These are phyloP conservation scores for Russula olivacea DNA, from an alignment of 768 basidiomycete genomes.

Conservation along the genomic window DNA sequence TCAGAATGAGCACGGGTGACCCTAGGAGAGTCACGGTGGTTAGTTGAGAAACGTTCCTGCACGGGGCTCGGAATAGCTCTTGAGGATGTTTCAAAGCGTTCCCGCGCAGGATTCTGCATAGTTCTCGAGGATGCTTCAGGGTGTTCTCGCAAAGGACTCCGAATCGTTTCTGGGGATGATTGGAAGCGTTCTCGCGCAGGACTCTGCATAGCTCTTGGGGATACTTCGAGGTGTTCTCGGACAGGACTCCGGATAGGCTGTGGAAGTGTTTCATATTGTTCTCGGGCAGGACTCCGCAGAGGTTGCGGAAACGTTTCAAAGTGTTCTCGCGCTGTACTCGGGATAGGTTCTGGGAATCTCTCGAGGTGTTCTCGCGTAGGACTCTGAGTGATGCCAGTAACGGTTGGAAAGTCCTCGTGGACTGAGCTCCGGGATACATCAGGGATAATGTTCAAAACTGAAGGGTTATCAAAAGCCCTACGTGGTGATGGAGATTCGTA, in stretches of 20 bases:
- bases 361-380: not conserved
- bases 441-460: not conserved
- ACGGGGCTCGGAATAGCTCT: too few species aligned
- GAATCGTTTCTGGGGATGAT: too few species aligned
- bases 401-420: not conserved
- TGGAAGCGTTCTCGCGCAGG: too few species aligned
- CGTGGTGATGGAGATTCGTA: slow-evolving; percentile 10
- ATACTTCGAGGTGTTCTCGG: not conserved
- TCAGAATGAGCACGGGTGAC: not conserved
- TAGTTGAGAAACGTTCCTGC: not conserved
- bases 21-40: not conserved
- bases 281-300: not conserved
- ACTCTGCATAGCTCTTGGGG: too few species aligned
- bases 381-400: not conserved
- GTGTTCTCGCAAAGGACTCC: too few species aligned
- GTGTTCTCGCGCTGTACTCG: not conserved
- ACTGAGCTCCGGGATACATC: slow-evolving; percentile 3
- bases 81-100: too few species aligned
- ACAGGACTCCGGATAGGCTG: not conserved
- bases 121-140: too few species aligned
- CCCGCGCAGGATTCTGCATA: not conserved
- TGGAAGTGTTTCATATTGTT: too few species aligned
- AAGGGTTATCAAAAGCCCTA: slow-evolving; percentile 1
- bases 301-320: not conserved
- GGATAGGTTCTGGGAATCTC: not conserved